Evolutionary conservation across 2,329 filamentous ascomycete genomes (phyloP).

Genomic region (Ilyonectria sp.): DNA sequence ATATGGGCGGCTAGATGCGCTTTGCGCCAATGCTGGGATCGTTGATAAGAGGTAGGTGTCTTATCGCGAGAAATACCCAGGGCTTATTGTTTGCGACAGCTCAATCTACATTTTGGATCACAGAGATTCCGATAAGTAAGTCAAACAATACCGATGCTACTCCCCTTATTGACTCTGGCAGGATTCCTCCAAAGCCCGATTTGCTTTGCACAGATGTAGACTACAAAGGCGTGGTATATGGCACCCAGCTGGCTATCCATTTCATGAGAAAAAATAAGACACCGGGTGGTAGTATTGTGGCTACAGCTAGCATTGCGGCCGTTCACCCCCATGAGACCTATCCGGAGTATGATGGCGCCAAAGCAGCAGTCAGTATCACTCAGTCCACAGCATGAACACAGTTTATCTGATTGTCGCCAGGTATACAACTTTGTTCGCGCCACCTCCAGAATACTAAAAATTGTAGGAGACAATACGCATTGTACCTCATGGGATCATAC

Average conservation of each 20-base stretch:
- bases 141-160: neutral
- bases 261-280: conserved; percentile 66
- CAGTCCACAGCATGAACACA: neutral
- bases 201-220: conserved; percentile 63
- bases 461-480: conserved; percentile 25
- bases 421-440: conserved; percentile 55
- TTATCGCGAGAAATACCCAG: neutral
- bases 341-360: conserved; percentile 67
- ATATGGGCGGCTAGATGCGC: conserved; percentile 63
- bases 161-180: conserved; percentile 16
- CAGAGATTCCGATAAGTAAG: conserved; percentile 33
- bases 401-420: conserved; percentile 13
- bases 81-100: conserved; percentile 31
- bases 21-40: conserved; percentile 67
- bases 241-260: conserved; percentile 64
- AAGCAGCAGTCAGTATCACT: conserved; percentile 58
- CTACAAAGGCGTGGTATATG: conserved; percentile 66
- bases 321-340: conserved; percentile 60
- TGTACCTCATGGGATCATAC: neutral
- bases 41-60: conserved; percentile 54
- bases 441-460: conserved; percentile 55
- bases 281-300: conserved; percentile 60
- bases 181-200: conserved; percentile 61
- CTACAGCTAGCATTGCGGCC: conserved; percentile 60
- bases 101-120: conserved; percentile 59